phyloP scores from a whole-genome alignment of 345 rosid genomes.

The Durio zibethinus region DNA sequence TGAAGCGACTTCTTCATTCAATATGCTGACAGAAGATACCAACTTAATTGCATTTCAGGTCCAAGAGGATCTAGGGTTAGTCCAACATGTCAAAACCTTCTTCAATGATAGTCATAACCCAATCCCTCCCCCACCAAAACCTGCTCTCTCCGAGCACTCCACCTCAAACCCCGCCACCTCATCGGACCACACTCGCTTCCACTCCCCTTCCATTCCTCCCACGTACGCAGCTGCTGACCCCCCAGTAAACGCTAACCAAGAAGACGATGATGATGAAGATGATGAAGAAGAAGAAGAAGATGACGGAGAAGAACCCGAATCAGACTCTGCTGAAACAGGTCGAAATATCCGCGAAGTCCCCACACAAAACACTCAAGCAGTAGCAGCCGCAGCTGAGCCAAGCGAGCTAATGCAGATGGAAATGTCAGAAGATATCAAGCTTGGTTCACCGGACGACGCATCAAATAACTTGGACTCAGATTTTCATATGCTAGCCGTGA shows the following conservation, averaged over 20 bases:
- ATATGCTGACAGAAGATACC: background rate
- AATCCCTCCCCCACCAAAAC: constrained; percentile 54
- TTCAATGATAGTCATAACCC: constrained; percentile 42
- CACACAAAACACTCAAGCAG: background rate
- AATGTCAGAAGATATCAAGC: constrained; percentile 71
- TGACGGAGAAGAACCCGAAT: constrained; percentile 23
- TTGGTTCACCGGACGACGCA: constrained; percentile 70
- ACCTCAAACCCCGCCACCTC: constrained; percentile 64
- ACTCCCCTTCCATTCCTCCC: constrained; percentile 16
- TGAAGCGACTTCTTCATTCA: background rate
- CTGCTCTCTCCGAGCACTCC: constrained; percentile 79
- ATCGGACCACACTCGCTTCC: constrained; percentile 35
- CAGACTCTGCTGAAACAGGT: constrained; percentile 41
- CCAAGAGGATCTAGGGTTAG: constrained; percentile 48
- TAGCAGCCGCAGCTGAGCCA: constrained; percentile 36
- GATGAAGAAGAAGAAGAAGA: constrained; percentile 35
- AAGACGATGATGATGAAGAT: constrained; percentile 25
- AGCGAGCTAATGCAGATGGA: constrained; percentile 68
- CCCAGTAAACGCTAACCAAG: constrained; percentile 21
- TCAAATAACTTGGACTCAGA: constrained; percentile 57
- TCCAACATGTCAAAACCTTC: constrained; percentile 49
- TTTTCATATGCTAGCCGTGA: constrained; percentile 33
- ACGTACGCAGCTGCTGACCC: constrained; percentile 26
- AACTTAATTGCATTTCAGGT: constrained; percentile 24
- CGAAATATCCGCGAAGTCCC: constrained; percentile 18